A percentile compares a stretch with the other conserved stretches of the same genome.
These are phyloP conservation scores for Acanthamoeba quina DNA, from an alignment of 208 protist species.

Conservation along the genomic window DNA sequence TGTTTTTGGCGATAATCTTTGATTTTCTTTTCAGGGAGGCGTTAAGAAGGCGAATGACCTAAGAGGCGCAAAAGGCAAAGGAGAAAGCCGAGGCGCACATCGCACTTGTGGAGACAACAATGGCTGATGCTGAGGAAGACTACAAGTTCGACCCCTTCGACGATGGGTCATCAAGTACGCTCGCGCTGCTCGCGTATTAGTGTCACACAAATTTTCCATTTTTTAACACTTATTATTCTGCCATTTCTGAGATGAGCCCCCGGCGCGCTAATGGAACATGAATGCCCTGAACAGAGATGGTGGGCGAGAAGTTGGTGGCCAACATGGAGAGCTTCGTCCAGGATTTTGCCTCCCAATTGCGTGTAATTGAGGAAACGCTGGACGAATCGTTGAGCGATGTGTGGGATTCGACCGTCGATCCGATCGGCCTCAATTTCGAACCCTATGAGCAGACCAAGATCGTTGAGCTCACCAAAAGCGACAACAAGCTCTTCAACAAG, in stretches of 20 bases:
- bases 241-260: neutral
- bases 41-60: neutral
- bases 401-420: conserved; percentile 83
- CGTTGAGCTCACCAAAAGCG: conserved; percentile 83
- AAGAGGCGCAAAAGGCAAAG: neutral
- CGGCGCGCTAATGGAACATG: neutral
- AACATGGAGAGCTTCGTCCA: conserved; percentile 84
- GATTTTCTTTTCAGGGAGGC: neutral
- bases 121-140: conserved; percentile 68
- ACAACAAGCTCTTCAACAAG: conserved; percentile 87
- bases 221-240: neutral
- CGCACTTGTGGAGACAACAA: neutral
- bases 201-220: neutral
- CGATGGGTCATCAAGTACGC: conserved; percentile 82
- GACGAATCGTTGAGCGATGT: conserved; percentile 81
- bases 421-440: conserved; percentile 78
- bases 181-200: neutral
- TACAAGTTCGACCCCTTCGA: conserved; percentile 81
- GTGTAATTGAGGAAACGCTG: conserved; percentile 81
- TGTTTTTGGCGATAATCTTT: neutral
- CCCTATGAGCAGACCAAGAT: conserved; percentile 84
- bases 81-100: neutral
- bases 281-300: conserved; percentile 66
- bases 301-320: conserved; percentile 82
- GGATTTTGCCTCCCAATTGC: conserved; percentile 75